These are phyloP conservation scores for Chlorella sorokiniana DNA, from an alignment of 139 green algal species.

Conservation along the genomic window DNA sequence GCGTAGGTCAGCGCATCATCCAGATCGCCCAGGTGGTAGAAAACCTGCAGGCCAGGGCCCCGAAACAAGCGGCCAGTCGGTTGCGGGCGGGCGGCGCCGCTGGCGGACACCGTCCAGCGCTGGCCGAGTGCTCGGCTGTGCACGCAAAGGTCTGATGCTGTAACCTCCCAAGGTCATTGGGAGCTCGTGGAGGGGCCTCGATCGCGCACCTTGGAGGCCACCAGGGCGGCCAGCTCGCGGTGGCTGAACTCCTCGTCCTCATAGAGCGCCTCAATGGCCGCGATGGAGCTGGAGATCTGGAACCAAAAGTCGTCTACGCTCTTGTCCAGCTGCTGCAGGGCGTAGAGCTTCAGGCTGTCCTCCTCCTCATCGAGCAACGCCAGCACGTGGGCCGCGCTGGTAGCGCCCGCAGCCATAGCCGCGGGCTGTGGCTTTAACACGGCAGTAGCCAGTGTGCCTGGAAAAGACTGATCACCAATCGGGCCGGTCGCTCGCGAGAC, in stretches of 20 bases:
- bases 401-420: constrained; percentile 19
- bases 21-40: constrained; percentile 98
- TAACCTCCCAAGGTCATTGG: too few relatives aligned
- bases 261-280: constrained; percentile 89
- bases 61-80: not conserved
- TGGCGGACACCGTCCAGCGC: not conserved
- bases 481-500: not conserved
- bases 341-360: constrained; percentile 77
- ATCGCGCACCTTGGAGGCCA: constrained; percentile 93
- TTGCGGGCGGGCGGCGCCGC: not conserved
- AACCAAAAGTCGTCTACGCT: constrained; percentile 87
- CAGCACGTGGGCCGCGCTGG: constrained; percentile 76
- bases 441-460: constrained; percentile 21
- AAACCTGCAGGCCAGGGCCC: constrained; percentile 78
- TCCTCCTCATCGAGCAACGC: constrained; percentile 90
- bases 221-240: constrained; percentile 90
- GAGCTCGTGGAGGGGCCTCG: not conserved
- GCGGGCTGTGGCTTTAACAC: constrained; percentile 8
- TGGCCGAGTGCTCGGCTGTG: too few relatives aligned
- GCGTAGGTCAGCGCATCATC: constrained; percentile 95
- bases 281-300: constrained; percentile 88
- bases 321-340: constrained; percentile 75
- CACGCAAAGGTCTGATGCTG: too few relatives aligned
- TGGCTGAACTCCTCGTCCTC: constrained; percentile 95
- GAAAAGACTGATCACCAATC: too few relatives aligned